Base-by-base conservation (phyloP, 768 basidiomycete species). In the Hypholoma fasciculare region DNA sequence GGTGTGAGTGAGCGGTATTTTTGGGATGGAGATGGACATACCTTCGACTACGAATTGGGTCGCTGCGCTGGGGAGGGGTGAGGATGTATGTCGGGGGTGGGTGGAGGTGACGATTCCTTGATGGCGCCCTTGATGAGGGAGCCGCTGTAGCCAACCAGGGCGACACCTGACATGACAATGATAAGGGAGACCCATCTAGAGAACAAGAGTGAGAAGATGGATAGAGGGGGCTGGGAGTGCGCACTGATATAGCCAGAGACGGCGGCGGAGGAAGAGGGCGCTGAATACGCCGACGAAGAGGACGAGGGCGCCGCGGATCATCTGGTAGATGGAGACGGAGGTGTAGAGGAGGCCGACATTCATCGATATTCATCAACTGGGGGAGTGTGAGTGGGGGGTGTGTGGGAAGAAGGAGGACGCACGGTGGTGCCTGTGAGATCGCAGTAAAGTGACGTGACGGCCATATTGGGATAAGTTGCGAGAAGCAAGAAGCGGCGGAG, bases 261-360 rank as follows among this genome's bases (percentile, higher is more conserved):
- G 83, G 63, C 96, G 87, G 50, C 81, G 83, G 58, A 99, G 86
- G 81, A 98, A 98, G 56, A 95, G 71, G 67, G 98, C 95, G 51
- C 89, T 92, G 64, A 98, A 84, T 56, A 92, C 68, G 47, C 94
- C 96, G 59, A 98, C 96, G 74, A 95, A 98, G 54, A 96, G 82
- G 49, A 97, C 94, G 57, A 97, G 86, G 43, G 94, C 90, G 51
- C 96, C 95, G 58, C 90, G 87, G 60, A 88, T 93, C 95, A 97
- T 96, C 73, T 97, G 96, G 78, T 93, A 98, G 65, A 98, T 94
- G 43, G 92, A 95, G 54, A 99, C 97, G 27, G 96, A 96, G 1
- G 95, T 96, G 72, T 96, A 94, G 38, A 99, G 82, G 48, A 99
- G 82, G 54, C 97, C 97, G 63, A 96, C 80, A 69, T 97, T 97